phyloP scores from a whole-genome alignment of 805 yeast genomes.

The Vanderwaltozyma yarrowii region DNA sequence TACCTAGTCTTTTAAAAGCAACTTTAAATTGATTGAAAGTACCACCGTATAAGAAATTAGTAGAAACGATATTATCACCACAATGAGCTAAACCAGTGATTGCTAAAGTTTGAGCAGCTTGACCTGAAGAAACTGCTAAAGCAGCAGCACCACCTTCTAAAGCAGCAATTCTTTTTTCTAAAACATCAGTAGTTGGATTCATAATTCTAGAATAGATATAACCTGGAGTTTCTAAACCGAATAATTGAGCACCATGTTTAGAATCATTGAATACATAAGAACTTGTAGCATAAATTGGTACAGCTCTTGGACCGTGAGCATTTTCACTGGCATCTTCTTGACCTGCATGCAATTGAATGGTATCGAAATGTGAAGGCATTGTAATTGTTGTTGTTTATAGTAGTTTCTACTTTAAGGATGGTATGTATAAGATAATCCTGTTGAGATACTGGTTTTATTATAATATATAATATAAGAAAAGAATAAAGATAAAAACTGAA shows the following conservation, averaged over 20 bases:
- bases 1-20: slow-evolving; percentile 80
- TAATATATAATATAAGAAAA: no score
- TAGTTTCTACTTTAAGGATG: no score
- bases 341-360: slow-evolving; percentile 92
- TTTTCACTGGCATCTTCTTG: slow-evolving; percentile 56
- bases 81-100: slow-evolving; percentile 71
- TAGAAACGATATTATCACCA: slow-evolving; percentile 85
- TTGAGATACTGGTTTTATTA: no score
- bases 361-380: slow-evolving; percentile 68
- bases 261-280: slow-evolving; percentile 84
- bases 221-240: slow-evolving; percentile 76
- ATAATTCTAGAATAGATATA: slow-evolving; percentile 80
- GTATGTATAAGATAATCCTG: no score
- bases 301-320: slow-evolving; percentile 70
- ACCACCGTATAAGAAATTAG: slow-evolving; percentile 88
- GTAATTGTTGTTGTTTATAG: neutral
- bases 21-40: slow-evolving; percentile 93
- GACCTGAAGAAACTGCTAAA: slow-evolving; percentile 87
- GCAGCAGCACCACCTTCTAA: slow-evolving; percentile 91
- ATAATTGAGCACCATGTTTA: slow-evolving; percentile 84
- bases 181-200: slow-evolving; percentile 89
- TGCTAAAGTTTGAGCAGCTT: slow-evolving; percentile 87
- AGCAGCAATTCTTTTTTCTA: slow-evolving; percentile 87
- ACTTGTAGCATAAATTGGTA: slow-evolving; percentile 86
- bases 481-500: no score